A percentile compares a stretch with the other conserved stretches of the same genome.
These are phyloP conservation scores for Aspergillus hortae DNA, from an alignment of 2,329 filamentous ascomycete genomes.

Conservation along the genomic window DNA sequence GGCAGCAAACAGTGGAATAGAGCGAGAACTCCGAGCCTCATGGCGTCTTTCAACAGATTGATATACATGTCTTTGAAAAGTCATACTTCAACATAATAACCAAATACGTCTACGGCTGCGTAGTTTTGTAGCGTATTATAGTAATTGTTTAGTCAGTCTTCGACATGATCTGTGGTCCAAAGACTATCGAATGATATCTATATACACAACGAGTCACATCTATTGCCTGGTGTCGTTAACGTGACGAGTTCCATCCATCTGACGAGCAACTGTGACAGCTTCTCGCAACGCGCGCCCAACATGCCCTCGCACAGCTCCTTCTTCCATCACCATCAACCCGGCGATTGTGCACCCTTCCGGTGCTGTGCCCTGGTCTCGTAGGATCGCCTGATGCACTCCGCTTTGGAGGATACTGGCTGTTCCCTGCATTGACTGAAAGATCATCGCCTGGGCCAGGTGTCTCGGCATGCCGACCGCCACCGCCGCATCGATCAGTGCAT, in stretches of 20 bases:
- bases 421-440: slow-evolving; percentile 60
- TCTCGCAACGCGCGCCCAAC: slow-evolving; percentile 56
- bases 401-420: slow-evolving; percentile 56
- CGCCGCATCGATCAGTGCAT: slow-evolving; percentile 59
- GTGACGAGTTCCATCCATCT: slow-evolving; percentile 35
- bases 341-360: slow-evolving; percentile 63
- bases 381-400: slow-evolving; percentile 57
- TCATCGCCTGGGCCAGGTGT: slow-evolving; percentile 58
- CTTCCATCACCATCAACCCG: slow-evolving; percentile 58
- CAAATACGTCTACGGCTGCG: too few species aligned
- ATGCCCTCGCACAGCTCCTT: slow-evolving; percentile 52
- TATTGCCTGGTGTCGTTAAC: neutral
- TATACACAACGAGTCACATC: neutral
- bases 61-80: too few species aligned
- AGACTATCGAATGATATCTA: too few species aligned
- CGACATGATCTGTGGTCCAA: too few species aligned
- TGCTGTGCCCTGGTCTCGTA: slow-evolving; percentile 59
- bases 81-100: too few species aligned
- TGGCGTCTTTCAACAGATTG: too few species aligned
- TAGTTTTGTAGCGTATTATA: too few species aligned
- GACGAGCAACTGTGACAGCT: slow-evolving; percentile 56
- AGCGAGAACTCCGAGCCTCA: too few species aligned
- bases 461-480: slow-evolving; percentile 61
- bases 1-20: too few species aligned
- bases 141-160: too few species aligned